These are phyloP conservation scores for Aquanectria penicillioides DNA, from an alignment of 2,329 filamentous ascomycete species.

Conservation along the genomic window DNA sequence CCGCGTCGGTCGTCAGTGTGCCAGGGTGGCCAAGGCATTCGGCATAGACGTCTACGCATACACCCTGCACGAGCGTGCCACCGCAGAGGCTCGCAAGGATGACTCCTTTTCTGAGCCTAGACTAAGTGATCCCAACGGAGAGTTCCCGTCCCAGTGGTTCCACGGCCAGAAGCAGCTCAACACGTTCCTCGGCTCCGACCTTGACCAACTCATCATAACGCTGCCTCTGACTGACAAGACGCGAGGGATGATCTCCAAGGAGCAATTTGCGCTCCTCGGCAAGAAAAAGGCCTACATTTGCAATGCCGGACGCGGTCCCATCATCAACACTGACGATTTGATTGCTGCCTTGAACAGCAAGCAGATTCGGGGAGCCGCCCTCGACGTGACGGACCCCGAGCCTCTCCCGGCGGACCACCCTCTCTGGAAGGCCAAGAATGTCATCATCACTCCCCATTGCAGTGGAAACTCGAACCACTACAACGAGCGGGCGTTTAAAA, in stretches of 20 bases:
- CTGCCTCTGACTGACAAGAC: conserved; percentile 13
- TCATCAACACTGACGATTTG: not conserved
- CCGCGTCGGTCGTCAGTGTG: conserved; percentile 54
- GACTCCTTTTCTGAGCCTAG: conserved; percentile 71
- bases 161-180: conserved; percentile 49
- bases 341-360: not conserved
- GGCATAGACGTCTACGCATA: conserved; percentile 76
- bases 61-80: conserved; percentile 68
- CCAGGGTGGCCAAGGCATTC: conserved; percentile 62
- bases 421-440: conserved; percentile 1
- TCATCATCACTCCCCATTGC: conserved; percentile 45
- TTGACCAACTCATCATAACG: conserved; percentile 52
- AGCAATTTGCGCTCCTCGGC: conserved; percentile 6
- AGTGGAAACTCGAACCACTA: conserved; percentile 23
- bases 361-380: conserved; percentile 63
- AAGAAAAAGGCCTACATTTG: conserved; percentile 13
- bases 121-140: conserved; percentile 59
- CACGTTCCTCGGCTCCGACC: conserved; percentile 52
- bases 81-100: conserved; percentile 66
- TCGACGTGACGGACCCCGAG: conserved; percentile 79
- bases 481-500: not conserved
- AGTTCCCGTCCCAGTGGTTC: conserved; percentile 54
- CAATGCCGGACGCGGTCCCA: conserved; percentile 1
- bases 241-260: conserved; percentile 9
- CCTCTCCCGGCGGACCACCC: conserved; percentile 61